These are phyloP conservation scores for Hypericum androsaemum DNA, from an alignment of 345 rosid genomes.

Conservation along the genomic window DNA sequence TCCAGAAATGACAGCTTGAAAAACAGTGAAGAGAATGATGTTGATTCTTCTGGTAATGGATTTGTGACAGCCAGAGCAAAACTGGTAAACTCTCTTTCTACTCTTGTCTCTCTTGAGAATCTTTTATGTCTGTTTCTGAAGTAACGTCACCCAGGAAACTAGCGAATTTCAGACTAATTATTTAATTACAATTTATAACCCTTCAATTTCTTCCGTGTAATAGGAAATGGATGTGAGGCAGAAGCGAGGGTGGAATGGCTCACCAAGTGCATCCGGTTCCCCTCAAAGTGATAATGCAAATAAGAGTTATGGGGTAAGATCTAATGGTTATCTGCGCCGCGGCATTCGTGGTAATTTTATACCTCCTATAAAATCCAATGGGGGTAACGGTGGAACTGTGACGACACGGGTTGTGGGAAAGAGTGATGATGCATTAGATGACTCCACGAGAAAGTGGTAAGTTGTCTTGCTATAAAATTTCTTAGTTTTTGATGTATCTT, in stretches of 20 bases:
- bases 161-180: background rate
- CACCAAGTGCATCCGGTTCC: conserved; percentile 48
- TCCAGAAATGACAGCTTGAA: conserved; percentile 25
- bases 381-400: conserved; percentile 48
- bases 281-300: conserved; percentile 46
- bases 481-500: no score
- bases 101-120: background rate
- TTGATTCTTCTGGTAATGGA: conserved; percentile 45
- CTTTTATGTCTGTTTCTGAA: no score
- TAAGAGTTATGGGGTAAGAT: conserved; percentile 52
- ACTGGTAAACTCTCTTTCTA: conserved; percentile 43
- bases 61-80: conserved; percentile 85
- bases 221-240: conserved; percentile 84
- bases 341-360: conserved; percentile 79
- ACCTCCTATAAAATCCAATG: conserved; percentile 77
- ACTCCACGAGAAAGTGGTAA: conserved; percentile 82
- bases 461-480: conserved; percentile 4
- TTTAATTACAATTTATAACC: background rate
- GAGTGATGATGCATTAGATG: conserved; percentile 68
- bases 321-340: conserved; percentile 52
- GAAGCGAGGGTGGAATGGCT: conserved; percentile 52
- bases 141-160: background rate
- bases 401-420: conserved; percentile 60
- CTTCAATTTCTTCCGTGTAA: conserved; percentile 6
- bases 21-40: conserved; percentile 31